These are phyloP conservation scores for Pythium aphanidermatum DNA, from an alignment of 352 stramenopile species.

Conservation along the genomic window DNA sequence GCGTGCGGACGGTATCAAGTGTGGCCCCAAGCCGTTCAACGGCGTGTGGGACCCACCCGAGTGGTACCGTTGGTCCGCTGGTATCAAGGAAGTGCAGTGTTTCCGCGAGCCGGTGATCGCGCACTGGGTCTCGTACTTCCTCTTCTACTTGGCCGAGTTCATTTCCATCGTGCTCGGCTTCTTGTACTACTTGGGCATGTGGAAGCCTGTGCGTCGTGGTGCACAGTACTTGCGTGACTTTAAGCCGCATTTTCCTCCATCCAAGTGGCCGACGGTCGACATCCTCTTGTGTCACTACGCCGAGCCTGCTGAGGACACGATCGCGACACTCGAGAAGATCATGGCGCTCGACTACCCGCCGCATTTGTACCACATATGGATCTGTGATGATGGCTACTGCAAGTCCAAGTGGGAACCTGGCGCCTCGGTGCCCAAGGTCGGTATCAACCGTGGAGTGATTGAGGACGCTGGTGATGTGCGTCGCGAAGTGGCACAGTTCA, in stretches of 20 bases:
- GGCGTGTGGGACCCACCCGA: slow-evolving; percentile 57
- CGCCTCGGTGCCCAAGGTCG: slow-evolving; percentile 55
- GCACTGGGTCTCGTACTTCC: slow-evolving; percentile 82
- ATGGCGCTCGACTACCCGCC: slow-evolving; percentile 87
- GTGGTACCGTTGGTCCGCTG: slow-evolving; percentile 73
- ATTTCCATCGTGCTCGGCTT: slow-evolving; percentile 61
- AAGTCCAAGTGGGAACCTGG: slow-evolving; percentile 75
- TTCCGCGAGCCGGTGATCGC: slow-evolving; percentile 70
- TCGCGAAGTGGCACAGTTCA: slow-evolving; percentile 84
- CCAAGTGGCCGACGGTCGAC: slow-evolving; percentile 83
- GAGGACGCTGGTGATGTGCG: slow-evolving; percentile 76
- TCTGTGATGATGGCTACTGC: slow-evolving; percentile 84
- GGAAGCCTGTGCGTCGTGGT: slow-evolving; percentile 81
- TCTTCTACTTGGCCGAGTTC: slow-evolving; percentile 55
- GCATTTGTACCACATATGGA: slow-evolving; percentile 80
- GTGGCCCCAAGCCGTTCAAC: slow-evolving; percentile 44
- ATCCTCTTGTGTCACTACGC: slow-evolving; percentile 78
- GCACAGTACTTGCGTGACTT: slow-evolving; percentile 88
- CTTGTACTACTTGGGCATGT: slow-evolving; percentile 88
- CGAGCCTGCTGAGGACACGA: slow-evolving; percentile 79
- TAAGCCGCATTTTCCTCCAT: slow-evolving; percentile 69
- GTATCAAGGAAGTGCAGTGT: slow-evolving; percentile 66
- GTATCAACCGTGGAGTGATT: slow-evolving; percentile 72
- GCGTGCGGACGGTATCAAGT: slow-evolving; percentile 20
- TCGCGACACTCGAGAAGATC: slow-evolving; percentile 81